Evolutionary conservation across 2,329 filamentous ascomycete genomes (phyloP).

Genomic region (Colletotrichum cereale): DNA sequence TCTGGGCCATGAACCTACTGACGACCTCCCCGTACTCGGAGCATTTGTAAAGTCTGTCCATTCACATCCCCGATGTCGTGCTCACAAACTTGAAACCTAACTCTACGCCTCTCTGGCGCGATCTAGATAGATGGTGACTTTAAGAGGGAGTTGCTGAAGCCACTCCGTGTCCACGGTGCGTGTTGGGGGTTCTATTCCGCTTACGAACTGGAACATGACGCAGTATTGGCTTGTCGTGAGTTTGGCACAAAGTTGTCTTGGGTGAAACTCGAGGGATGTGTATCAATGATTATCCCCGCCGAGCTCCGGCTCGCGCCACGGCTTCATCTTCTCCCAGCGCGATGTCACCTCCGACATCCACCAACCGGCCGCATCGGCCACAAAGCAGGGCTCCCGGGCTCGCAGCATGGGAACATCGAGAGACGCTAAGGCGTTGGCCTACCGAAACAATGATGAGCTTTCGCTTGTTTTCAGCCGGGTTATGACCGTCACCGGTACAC

Average conservation of each 20-base stretch:
- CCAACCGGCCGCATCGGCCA: constrained; percentile 40
- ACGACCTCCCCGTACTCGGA: neutral
- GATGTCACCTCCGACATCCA: constrained; percentile 56
- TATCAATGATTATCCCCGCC: neutral
- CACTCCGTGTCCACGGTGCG: too few relatives aligned
- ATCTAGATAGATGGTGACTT: too few relatives aligned
- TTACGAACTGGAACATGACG: too few relatives aligned
- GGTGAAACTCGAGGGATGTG: neutral
- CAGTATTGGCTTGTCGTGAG: too few relatives aligned
- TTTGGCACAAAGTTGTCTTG: neutral
- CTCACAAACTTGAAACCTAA: neutral
- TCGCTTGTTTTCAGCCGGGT: too few relatives aligned
- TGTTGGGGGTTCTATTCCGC: too few relatives aligned
- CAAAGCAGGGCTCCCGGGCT: constrained; percentile 46
- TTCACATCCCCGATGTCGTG: neutral
- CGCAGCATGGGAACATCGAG: constrained; percentile 37
- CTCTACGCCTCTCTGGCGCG: neutral
- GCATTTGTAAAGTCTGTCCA: neutral
- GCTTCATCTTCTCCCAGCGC: constrained; percentile 59
- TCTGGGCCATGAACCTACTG: neutral
- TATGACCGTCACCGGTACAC: too few relatives aligned
- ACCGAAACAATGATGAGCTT: too few relatives aligned
- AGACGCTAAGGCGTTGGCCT: too few relatives aligned
- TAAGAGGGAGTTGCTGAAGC: too few relatives aligned
- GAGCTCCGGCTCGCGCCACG: constrained; percentile 57